Evolutionary conservation across 441 rosid genomes (phyloP).

Genomic region (Brassica hybrid): DNA sequence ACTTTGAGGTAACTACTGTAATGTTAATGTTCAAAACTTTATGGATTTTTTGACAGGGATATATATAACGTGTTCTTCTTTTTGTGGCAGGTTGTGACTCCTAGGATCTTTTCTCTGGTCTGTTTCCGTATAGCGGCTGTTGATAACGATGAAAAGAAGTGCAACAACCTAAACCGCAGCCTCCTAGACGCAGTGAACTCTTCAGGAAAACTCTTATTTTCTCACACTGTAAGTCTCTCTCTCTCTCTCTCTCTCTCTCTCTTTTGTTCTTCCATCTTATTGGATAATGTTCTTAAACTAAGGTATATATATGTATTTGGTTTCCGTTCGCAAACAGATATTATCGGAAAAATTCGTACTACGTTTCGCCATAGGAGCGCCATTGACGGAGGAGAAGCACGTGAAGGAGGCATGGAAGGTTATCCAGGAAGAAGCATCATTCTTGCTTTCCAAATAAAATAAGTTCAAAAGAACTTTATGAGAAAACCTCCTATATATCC

Average conservation of each 20-base stretch:
- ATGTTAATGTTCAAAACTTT: neutral
- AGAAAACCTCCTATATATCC: neutral
- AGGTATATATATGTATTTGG: neutral
- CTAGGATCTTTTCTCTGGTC: constrained; percentile 74
- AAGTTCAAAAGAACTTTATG: neutral
- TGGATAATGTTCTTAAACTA: neutral
- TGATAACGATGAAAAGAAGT: constrained; percentile 42
- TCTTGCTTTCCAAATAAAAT: constrained; percentile 45
- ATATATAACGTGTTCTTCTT: neutral
- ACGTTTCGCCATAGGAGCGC: constrained; percentile 83
- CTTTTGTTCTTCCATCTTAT: constrained; percentile 20
- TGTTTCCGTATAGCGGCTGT: constrained; percentile 69
- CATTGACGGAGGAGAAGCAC: constrained; percentile 84
- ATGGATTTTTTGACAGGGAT: neutral
- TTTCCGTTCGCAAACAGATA: constrained; percentile 51
- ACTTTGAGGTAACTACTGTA: constrained; percentile 61
- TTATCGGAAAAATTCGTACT: constrained; percentile 67
- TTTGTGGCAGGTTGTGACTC: constrained; percentile 74
- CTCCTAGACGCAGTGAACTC: constrained; percentile 78
- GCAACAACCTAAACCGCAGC: constrained; percentile 57
- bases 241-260: neutral
- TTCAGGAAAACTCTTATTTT: constrained; percentile 74
- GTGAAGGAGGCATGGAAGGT: constrained; percentile 78
- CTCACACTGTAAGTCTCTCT: constrained; percentile 71
- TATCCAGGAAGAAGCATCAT: constrained; percentile 65